Conservation (phyloP, 768 basidiomycete species). For the Mycena rebaudengoi region DNA sequence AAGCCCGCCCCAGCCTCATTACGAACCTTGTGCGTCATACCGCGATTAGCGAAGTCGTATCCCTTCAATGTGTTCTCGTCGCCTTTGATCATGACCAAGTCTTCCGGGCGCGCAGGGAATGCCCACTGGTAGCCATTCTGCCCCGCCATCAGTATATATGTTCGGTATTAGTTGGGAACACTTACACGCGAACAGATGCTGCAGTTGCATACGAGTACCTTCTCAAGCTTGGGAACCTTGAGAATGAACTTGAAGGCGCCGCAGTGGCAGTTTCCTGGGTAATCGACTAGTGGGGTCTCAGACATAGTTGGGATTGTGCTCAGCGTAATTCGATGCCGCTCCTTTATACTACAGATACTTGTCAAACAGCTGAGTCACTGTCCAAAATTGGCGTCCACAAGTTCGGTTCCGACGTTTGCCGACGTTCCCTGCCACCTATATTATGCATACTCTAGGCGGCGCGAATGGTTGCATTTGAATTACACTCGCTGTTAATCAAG, state of each 20-base stretch:
- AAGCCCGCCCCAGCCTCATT: too few relatives aligned
- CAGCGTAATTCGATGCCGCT: too few relatives aligned
- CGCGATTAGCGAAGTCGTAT: conserved; percentile 19
- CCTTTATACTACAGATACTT: too few relatives aligned
- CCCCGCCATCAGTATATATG: background rate
- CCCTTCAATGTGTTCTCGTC: conserved; percentile 14
- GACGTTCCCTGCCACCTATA: too few relatives aligned
- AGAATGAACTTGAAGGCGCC: conserved; percentile 22
- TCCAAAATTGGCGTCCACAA: too few relatives aligned
- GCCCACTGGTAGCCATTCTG: conserved; percentile 21
- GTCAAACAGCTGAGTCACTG: too few relatives aligned
- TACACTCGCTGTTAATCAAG: too few relatives aligned
- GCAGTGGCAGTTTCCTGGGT: conserved; percentile 26
- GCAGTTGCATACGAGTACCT: conserved; percentile 6
- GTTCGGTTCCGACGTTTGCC: too few relatives aligned
- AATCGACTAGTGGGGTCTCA: conserved; percentile 9
- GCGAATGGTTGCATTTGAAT: too few relatives aligned
- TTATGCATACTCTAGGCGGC: too few relatives aligned
- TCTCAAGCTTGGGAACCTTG: conserved; percentile 8
- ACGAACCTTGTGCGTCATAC: conserved; percentile 16
- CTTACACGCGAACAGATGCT: conserved; percentile 18
- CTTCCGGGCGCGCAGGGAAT: background rate
- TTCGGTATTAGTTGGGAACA: background rate
- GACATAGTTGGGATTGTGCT: too few relatives aligned
- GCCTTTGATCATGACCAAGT: conserved; percentile 15